Base-by-base conservation (phyloP, 176 grass and related monocot species). In the Avena eriantha region DNA sequence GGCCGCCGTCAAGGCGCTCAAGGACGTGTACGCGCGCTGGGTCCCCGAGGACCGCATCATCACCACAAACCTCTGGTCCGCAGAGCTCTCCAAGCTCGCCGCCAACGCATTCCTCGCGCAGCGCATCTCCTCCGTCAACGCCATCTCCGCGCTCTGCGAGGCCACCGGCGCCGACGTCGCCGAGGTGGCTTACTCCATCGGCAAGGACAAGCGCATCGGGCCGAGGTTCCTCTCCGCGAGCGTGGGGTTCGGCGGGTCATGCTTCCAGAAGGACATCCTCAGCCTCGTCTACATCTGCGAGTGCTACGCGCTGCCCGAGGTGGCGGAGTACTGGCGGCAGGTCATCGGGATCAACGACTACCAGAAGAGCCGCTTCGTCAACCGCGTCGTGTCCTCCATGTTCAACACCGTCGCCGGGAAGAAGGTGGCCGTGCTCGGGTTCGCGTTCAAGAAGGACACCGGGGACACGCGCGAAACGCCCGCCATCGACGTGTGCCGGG, bases 201-300 rank as follows among this genome's bases (percentile, higher is more conserved):
- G 83, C 7, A 39, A n/a, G 8, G 88, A 90, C 88, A 56, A 72
- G 8, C 83, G 88, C 49, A 90, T 90, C 51, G 88, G 78, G 4
- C 50, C 78, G 4, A 60, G 78, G 0, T 90, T 90, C 83, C 88
- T 90, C 2, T 29, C 83, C 14, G 70, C 88, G 10, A 86, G 71
- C 71, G 78, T 90, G 1, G 88, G 88, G 10, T 90, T 86, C 60
- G 88, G 88, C 1, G 83, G 83, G 0, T 90, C 88, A 0, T 90
- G 88, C 83, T 90, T 90, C 88, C 88, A 86, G 83, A 90, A 89
- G 88, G 88, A 89, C 88, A 89, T 89, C 77, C 78, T 89, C 10
- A 89, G 86, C 88, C 83, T 89, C 2, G 88, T 90, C 5, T 90
- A 90, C 88, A 82, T 89, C 58, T 89, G 88, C 88, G 88, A 90